These are phyloP conservation scores for Mycena venus DNA, from an alignment of 768 basidiomycete species.

Conservation along the genomic window DNA sequence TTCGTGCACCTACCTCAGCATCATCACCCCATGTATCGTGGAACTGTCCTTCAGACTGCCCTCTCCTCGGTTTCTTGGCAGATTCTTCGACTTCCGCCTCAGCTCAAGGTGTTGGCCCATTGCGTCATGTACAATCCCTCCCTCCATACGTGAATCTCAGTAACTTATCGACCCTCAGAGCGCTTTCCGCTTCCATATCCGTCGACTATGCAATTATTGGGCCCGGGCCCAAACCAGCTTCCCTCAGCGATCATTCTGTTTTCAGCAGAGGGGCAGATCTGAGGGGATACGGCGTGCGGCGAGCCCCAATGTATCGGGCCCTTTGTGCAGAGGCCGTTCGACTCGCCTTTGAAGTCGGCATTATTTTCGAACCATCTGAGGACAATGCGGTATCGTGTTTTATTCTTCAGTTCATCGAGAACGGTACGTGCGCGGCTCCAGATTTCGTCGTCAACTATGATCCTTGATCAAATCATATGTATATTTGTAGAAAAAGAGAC, in stretches of 20 bases:
- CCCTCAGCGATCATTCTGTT: not conserved
- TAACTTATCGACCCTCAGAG: not conserved
- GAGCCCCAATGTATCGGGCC: not conserved
- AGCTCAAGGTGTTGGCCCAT: conserved; percentile 1
- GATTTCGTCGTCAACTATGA: not conserved
- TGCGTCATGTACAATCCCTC: conserved; percentile 7
- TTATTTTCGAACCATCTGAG: not conserved
- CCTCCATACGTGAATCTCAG: too few species aligned
- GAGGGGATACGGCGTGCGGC: not conserved
- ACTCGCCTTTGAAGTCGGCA: not conserved
- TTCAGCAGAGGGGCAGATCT: conserved; percentile 1
- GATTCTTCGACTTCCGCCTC: not conserved
- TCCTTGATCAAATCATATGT: not conserved
- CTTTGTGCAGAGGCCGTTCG: not conserved
- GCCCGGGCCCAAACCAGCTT: not conserved
- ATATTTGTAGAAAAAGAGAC: not conserved
- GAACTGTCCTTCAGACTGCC: not conserved
- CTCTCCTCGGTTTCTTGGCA: conserved; percentile 4
- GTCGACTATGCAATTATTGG: not conserved
- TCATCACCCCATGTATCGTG: not conserved
- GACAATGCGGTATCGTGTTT: conserved; percentile 11
- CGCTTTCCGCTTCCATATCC: not conserved
- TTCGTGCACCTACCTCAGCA: not conserved
- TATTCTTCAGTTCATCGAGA: conserved; percentile 2
- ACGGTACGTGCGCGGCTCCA: not conserved